Base-by-base conservation (phyloP, 306 rosid species). In the Quercus mongolica region DNA sequence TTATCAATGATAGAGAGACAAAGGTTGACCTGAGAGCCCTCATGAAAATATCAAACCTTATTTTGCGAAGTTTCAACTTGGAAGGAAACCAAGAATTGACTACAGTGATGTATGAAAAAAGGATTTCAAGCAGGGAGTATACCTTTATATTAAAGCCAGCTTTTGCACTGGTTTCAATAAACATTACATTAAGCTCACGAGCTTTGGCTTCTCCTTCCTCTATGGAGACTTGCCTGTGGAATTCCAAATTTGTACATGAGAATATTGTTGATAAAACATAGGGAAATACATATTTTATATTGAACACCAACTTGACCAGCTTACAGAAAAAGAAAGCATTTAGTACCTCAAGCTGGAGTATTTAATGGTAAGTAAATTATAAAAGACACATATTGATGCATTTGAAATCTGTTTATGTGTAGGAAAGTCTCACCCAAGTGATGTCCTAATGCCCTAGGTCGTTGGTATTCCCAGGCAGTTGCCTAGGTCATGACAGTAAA, bases 201-300 rank as follows among this genome's bases (percentile, higher is more conserved):
- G 89, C 80, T 69, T 82, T 82, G 4, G 89, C 86, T 82, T 86
- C 86, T 65, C 82, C 86, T 86, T 86, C 89, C 84, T 86, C 86
- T 73, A 83, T 79, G 44, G 84, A 82, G 56, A 86, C 89, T 82
- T 82, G 86, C 82, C 89, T 85, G 81, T 10, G 75, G 52, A 79
- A 33, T 71, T 78, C 21, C 65, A 38, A 38, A 38, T 38, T 38
- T 38, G 21, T 15, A 75, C 54, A 75, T 25, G 73, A 63, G 23
- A 46, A 31, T 33, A 67, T 28, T 56, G 79, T 70, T 69, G 52
- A 21, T 61, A 74, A 69, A 75, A 54, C 46, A 71, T 10, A 33
- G 69, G 74, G 62, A 52, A 41, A 59, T 59, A 11, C 12, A 67
- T 21, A 38, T 7, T 38, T 38, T 38, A 38, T 38, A 19, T 67